Percentiles rank a stretch among this genome's conserved stretches.
Conservation (phyloP, 2,329 filamentous ascomycete species). For the Ceratocystis cacaofunesta region DNA sequence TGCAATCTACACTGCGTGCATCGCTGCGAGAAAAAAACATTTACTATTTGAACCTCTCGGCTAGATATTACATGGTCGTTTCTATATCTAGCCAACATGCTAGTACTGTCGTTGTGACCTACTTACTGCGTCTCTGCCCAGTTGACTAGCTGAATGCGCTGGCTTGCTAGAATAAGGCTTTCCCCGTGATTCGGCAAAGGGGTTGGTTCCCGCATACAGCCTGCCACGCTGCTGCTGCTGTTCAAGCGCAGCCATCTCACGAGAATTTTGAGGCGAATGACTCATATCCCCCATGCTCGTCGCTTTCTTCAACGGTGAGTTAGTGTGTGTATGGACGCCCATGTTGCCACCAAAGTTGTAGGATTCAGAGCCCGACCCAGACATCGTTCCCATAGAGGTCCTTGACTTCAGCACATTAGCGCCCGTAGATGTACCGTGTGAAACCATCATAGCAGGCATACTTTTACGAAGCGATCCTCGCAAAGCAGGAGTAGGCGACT, state of each 20-base stretch:
- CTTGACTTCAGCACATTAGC: not conserved
- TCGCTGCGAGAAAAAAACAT: too few species aligned
- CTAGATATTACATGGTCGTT: too few species aligned
- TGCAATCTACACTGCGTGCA: too few species aligned
- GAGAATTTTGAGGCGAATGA: constrained; percentile 41
- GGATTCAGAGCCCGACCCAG: constrained; percentile 17
- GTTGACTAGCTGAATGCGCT: too few species aligned
- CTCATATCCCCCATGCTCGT: constrained; percentile 42
- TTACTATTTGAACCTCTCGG: too few species aligned
- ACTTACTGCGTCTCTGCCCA: too few species aligned
- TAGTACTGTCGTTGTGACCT: too few species aligned
- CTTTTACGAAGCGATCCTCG: constrained; percentile 10
- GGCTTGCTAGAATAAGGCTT: not conserved
- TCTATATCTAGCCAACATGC: too few species aligned
- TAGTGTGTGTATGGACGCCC: constrained; percentile 64
- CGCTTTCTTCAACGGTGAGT: constrained; percentile 71
- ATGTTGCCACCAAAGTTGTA: constrained; percentile 52
- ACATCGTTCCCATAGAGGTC: not conserved
- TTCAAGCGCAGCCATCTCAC: constrained; percentile 46
- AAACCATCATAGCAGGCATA: constrained; percentile 7
- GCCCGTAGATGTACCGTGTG: constrained; percentile 10
- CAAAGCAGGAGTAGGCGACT: constrained; percentile 2
- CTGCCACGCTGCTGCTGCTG: constrained; percentile 24
- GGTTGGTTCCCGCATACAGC: not conserved
- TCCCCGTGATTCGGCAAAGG: constrained; percentile 8